A percentile compares a stretch with the other conserved stretches of the same genome.
These are phyloP conservation scores for Claviceps capensis DNA, from an alignment of 2,329 filamentous ascomycete species.

Conservation along the genomic window DNA sequence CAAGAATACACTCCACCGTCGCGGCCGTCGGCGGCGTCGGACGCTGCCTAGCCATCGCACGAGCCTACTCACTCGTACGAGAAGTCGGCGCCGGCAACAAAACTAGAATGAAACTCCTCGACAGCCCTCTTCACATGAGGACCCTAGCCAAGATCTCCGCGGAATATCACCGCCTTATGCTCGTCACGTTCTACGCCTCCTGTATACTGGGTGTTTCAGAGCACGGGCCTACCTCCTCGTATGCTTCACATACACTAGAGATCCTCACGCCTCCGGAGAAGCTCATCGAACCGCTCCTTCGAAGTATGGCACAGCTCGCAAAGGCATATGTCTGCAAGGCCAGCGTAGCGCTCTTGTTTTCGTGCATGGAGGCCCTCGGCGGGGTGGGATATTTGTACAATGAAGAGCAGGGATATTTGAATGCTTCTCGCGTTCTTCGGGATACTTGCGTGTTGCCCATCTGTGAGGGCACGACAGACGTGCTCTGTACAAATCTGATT, in stretches of 20 bases:
- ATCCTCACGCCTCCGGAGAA: constrained; percentile 20
- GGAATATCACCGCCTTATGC: constrained; percentile 42
- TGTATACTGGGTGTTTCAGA: constrained; percentile 42
- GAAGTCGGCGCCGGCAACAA: constrained; percentile 32
- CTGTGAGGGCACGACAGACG: constrained; percentile 62
- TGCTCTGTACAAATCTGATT: constrained; percentile 42
- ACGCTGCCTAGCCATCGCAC: constrained; percentile 41
- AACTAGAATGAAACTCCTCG: constrained; percentile 30
- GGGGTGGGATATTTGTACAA: constrained; percentile 56
- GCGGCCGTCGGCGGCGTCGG: constrained; percentile 38
- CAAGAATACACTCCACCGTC: constrained; percentile 43
- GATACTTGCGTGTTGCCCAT: constrained; percentile 52
- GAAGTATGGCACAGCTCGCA: constrained; percentile 43
- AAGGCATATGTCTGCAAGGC: constrained; percentile 44
- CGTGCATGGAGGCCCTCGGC: constrained; percentile 50
- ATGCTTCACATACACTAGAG: constrained; percentile 10
- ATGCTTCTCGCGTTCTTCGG: constrained; percentile 51
- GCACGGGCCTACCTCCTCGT: constrained; percentile 16
- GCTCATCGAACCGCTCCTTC: constrained; percentile 31
- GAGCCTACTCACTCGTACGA: constrained; percentile 44
- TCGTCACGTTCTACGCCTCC: constrained; percentile 39
- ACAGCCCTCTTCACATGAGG: constrained; percentile 42
- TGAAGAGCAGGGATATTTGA: constrained; percentile 47
- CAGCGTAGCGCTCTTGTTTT: constrained; percentile 34
- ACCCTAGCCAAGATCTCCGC: constrained; percentile 42